Evolutionary conservation across 306 rosid genomes (phyloP).

Genomic region (Begonia masoniana): DNA sequence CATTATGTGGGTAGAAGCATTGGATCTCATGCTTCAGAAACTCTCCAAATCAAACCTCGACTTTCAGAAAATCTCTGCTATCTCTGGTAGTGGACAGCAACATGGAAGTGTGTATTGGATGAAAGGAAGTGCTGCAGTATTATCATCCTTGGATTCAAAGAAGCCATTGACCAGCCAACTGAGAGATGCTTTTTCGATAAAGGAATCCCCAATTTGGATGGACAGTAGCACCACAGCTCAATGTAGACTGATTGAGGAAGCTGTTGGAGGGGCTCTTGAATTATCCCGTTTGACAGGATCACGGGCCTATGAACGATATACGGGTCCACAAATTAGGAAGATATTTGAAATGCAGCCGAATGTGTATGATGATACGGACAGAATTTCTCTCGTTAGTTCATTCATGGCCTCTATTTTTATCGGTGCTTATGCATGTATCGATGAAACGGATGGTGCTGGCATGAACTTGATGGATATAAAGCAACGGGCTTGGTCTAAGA

Average conservation of each 20-base stretch:
- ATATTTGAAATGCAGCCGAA: slow-evolving; percentile 49
- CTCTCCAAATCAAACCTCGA: slow-evolving; percentile 31
- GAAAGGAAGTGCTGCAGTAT: slow-evolving; percentile 43
- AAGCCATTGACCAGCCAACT: slow-evolving; percentile 50
- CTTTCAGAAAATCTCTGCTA: slow-evolving; percentile 47
- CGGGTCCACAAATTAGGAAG: slow-evolving; percentile 88
- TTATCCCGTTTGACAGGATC: slow-evolving; percentile 76
- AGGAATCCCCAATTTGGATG: slow-evolving; percentile 84
- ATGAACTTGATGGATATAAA: slow-evolving; percentile 92
- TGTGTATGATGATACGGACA: slow-evolving; percentile 56
- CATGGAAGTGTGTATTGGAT: slow-evolving; percentile 87
- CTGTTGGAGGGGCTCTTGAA: slow-evolving; percentile 84
- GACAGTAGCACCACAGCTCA: slow-evolving; percentile 78
- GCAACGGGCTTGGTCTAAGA: slow-evolving; percentile 56
- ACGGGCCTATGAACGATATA: slow-evolving; percentile 65
- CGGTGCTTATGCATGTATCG: slow-evolving; percentile 72
- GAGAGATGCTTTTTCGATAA: slow-evolving; percentile 34
- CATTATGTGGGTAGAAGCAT: slow-evolving; percentile 87
- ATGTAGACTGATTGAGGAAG: slow-evolving; percentile 67
- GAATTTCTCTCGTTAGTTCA: slow-evolving; percentile 95
- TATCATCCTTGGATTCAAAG: slow-evolving; percentile 60
- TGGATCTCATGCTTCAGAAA: slow-evolving; percentile 43
- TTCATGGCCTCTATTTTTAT: slow-evolving; percentile 75
- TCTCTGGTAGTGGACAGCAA: slow-evolving; percentile 87
- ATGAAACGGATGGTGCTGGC: slow-evolving; percentile 84